phyloP scores from a whole-genome alignment of 2,329 filamentous ascomycete genomes.

The Penicillium frequentans region DNA sequence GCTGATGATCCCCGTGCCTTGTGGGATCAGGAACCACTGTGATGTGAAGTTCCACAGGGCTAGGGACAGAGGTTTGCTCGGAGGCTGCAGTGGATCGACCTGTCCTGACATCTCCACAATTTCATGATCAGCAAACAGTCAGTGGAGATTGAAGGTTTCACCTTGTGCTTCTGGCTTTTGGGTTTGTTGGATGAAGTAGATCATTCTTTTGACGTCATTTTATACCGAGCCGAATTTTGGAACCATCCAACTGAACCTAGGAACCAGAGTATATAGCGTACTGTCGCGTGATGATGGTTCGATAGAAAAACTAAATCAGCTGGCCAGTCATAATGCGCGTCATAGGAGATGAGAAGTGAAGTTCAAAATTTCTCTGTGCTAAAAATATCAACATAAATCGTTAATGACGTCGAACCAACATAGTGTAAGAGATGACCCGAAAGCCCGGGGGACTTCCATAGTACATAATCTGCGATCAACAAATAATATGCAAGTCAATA shows the following conservation, averaged over 20 bases:
- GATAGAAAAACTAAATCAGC: not conserved
- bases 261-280: not conserved
- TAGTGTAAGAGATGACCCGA: not conserved
- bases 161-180: not conserved
- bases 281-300: not conserved
- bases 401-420: not conserved
- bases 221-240: not conserved
- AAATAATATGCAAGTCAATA: not conserved
- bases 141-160: not conserved
- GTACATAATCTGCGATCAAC: not conserved
- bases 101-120: not conserved
- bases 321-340: not conserved
- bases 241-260: not conserved
- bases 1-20: conserved; percentile 40
- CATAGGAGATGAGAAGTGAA: not conserved
- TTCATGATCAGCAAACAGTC: not conserved
- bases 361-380: not conserved
- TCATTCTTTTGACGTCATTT: not conserved
- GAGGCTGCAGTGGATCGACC: not conserved
- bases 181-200: not conserved
- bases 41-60: conserved; percentile 37
- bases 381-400: not conserved
- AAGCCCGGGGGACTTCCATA: not conserved
- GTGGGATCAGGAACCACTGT: conserved; percentile 41
- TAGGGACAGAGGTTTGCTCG: conserved; percentile 8